Base-by-base conservation (phyloP, 768 basidiomycete genomes). In the Tylopilus balloui region DNA sequence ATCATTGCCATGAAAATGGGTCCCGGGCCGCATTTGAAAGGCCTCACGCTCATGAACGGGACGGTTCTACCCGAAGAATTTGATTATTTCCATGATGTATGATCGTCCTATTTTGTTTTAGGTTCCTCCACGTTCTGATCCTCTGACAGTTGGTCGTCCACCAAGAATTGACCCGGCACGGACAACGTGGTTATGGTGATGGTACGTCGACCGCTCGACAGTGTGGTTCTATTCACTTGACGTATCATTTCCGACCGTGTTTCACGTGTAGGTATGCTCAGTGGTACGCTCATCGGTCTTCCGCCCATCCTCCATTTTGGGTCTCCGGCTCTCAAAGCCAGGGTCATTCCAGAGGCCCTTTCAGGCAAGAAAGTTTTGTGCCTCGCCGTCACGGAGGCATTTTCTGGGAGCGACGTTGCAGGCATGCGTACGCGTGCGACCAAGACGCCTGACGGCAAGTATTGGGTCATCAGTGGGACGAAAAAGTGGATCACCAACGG, bases 41-140 rank as follows among this genome's bases (percentile, higher is more conserved):
- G 92, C 6, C 73, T 80, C 23, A 79, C 73, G 24, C 69, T 97
- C 12, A 83, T 91, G 76, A 79, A 77, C 9, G 51, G 51, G 8
- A 28, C 11, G n/a, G 39, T 52, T 27, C 12, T 2, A 25, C 41
- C 41, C 2, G 46, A 38, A 12, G 67, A 73, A 66, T 94, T 88
- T 58, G 88, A 94, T 65, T 90, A 88, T 62, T 95, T 94, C 78
- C 90, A 93, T 62, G 85, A 86, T 66, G 80, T 80, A 51, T 27
- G 62, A 53, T 36, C 41, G 4, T 41, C 31, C 23, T 29, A 8
- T 14, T 13, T 27, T 17, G 3, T 34, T 44, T 42, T 11, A 35
- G 15, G 15, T 20, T 28, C 21, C 5, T 25, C 20, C 27, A 9
- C 7, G 19, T 23, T 23, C 31, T 42, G 38, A 55, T 31, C 13